Evolutionary conservation across 768 basidiomycete genomes (phyloP).

Genomic region (Dioszegia crocea): DNA sequence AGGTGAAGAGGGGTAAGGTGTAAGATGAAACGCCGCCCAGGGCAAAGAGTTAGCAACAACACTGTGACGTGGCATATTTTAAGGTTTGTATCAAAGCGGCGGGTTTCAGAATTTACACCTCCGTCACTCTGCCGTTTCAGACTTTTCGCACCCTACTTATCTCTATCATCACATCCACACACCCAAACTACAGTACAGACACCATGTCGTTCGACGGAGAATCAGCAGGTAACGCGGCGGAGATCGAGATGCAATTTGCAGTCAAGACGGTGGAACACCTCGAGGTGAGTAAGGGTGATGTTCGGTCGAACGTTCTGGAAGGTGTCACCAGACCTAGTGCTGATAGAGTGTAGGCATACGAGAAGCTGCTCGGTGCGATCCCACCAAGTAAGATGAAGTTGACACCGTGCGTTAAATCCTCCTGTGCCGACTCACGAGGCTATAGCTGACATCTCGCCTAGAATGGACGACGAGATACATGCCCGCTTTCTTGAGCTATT

Average conservation of each 20-base stretch:
- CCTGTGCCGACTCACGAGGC: neutral
- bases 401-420: slow-evolving; percentile 62
- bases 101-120: too few species aligned
- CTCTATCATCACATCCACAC: neutral
- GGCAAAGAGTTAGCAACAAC: too few species aligned
- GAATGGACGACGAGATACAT: slow-evolving; percentile 87
- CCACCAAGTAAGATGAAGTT: slow-evolving; percentile 70
- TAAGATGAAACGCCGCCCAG: too few species aligned
- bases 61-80: too few species aligned
- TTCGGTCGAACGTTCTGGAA: neutral
- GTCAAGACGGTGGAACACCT: slow-evolving; percentile 96
- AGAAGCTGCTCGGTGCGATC: slow-evolving; percentile 83
- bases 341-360: slow-evolving; percentile 67
- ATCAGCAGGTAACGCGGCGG: slow-evolving; percentile 82
- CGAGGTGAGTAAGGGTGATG: slow-evolving; percentile 59
- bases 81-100: too few species aligned
- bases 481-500: slow-evolving; percentile 70
- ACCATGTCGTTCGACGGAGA: slow-evolving; percentile 67
- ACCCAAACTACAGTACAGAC: neutral
- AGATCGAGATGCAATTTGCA: slow-evolving; percentile 98
- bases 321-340: neutral
- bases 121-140: too few species aligned
- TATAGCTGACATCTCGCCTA: slow-evolving; percentile 40
- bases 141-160: neutral
- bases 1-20: too few species aligned